phyloP scores from a whole-genome alignment of 1,139 yeast species.

The Suhomyces atakaporum region DNA sequence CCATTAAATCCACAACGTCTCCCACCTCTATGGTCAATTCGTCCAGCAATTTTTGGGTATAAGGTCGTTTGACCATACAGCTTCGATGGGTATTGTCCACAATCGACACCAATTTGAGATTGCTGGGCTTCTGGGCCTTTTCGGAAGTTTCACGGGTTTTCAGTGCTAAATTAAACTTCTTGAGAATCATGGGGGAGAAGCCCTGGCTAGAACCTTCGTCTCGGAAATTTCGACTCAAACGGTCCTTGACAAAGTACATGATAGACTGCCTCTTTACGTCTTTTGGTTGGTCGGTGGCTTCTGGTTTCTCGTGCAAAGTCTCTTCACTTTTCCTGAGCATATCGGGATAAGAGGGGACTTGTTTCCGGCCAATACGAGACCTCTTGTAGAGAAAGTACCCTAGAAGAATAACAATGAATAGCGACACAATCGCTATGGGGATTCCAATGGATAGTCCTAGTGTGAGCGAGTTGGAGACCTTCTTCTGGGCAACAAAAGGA shows the following conservation, averaged over 20 bases:
- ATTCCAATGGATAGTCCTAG: conserved; percentile 47
- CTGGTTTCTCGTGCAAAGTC: background rate
- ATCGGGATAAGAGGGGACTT: conserved; percentile 15
- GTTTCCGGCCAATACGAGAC: conserved; percentile 17
- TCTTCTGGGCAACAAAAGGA: conserved; percentile 3
- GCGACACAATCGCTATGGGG: conserved; percentile 38
- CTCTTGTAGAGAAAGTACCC: conserved; percentile 23
- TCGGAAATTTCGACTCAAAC: conserved; percentile 22
- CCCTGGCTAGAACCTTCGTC: conserved; percentile 6
- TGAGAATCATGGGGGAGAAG: conserved; percentile 37
- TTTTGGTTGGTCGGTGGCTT: too few relatives aligned
- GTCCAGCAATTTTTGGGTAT: conserved; percentile 33
- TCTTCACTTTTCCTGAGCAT: background rate
- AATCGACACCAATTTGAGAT: conserved; percentile 6
- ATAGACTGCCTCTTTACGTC: conserved; percentile 7
- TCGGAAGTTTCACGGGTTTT: too few relatives aligned
- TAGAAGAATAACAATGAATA: conserved; percentile 28
- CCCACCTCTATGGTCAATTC: conserved; percentile 37
- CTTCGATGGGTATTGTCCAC: conserved; percentile 1
- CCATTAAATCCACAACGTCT: conserved; percentile 30
- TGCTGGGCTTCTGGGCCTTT: conserved; percentile 4
- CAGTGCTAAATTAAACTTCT: conserved; percentile 36
- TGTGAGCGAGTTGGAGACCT: conserved; percentile 17
- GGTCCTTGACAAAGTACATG: conserved; percentile 8
- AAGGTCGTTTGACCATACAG: conserved; percentile 28